Conservation (phyloP, 1,139 yeast genomes). For the Kurtzmaniella quercitrusa region DNA sequence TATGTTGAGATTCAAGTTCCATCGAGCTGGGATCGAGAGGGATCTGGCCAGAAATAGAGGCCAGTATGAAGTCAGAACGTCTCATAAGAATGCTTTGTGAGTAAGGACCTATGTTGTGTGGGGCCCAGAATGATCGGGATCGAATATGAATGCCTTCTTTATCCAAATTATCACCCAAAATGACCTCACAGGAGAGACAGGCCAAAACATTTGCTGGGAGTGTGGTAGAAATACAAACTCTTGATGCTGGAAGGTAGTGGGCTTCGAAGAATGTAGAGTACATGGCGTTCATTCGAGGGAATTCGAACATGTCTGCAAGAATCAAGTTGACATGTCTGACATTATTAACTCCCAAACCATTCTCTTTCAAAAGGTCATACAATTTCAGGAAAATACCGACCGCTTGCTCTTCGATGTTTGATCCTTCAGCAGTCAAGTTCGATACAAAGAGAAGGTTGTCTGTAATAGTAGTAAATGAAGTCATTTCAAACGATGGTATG, state of each 20-base stretch:
- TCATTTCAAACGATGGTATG: background rate
- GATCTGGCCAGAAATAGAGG: constrained; percentile 87
- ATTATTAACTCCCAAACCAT: constrained; percentile 29
- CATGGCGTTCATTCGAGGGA: constrained; percentile 53
- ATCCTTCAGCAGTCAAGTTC: constrained; percentile 33
- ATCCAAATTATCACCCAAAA: background rate
- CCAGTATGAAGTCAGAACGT: constrained; percentile 34
- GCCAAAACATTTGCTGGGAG: constrained; percentile 35
- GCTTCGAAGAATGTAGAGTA: constrained; percentile 54
- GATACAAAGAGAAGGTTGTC: constrained; percentile 35
- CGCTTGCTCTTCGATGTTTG: constrained; percentile 41
- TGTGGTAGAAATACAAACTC: constrained; percentile 72
- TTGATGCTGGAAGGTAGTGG: constrained; percentile 74
- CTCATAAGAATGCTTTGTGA: constrained; percentile 70
- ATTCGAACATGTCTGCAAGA: constrained; percentile 60
- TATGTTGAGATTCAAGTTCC: constrained; percentile 32
- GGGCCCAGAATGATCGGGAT: constrained; percentile 95
- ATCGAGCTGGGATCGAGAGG: constrained; percentile 74
- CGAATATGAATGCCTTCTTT: constrained; percentile 82
- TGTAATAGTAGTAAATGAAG: background rate
- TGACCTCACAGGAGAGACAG: constrained; percentile 57
- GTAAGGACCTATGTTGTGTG: constrained; percentile 96
- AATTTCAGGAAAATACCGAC: constrained; percentile 44
- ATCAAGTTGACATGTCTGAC: constrained; percentile 58
- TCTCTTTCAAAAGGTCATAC: constrained; percentile 20